phyloP scores from a whole-genome alignment of 208 protist genomes.

The Leishmania tropica region DNA sequence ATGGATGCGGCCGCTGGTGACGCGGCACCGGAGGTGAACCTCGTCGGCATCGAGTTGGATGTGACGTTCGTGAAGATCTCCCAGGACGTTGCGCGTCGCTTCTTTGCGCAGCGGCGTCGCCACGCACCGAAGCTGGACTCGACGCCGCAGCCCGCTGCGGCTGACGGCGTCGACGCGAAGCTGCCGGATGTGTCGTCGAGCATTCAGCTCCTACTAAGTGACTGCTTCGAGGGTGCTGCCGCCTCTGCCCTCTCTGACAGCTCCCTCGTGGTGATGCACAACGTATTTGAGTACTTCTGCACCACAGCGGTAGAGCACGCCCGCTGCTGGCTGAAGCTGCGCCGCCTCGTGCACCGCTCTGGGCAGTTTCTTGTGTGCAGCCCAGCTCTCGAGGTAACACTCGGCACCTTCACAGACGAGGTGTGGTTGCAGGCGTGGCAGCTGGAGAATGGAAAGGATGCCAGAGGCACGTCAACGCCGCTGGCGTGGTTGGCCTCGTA shows the following conservation, averaged over 20 bases:
- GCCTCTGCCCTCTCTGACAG: slow-evolving; percentile 34
- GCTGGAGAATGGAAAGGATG: neutral
- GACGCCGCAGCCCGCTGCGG: too few species aligned
- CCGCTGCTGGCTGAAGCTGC: slow-evolving; percentile 66
- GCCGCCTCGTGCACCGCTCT: slow-evolving; percentile 34
- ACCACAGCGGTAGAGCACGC: slow-evolving; percentile 50
- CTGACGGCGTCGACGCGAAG: neutral
- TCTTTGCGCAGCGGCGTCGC: slow-evolving; percentile 32
- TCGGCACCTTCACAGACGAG: slow-evolving; percentile 9
- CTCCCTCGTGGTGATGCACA: slow-evolving; percentile 85
- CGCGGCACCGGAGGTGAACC: slow-evolving; percentile 14
- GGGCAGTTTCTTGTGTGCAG: slow-evolving; percentile 70
- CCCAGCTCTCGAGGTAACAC: slow-evolving; percentile 63
- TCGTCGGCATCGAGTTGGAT: slow-evolving; percentile 25
- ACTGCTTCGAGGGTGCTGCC: slow-evolving; percentile 69
- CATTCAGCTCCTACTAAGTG: slow-evolving; percentile 46
- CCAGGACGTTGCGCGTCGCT: slow-evolving; percentile 30
- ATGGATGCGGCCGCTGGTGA: neutral
- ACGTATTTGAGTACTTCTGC: slow-evolving; percentile 90
- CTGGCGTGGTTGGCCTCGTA: slow-evolving; percentile 34
- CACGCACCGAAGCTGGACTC: slow-evolving; percentile 20
- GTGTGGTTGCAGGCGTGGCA: slow-evolving; percentile 26
- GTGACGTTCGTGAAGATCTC: slow-evolving; percentile 26
- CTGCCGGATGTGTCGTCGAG: slow-evolving; percentile 13
- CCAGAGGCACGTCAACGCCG: neutral